Evolutionary conservation across 768 basidiomycete species (phyloP).

Genomic region (Lactarius psammicola): DNA sequence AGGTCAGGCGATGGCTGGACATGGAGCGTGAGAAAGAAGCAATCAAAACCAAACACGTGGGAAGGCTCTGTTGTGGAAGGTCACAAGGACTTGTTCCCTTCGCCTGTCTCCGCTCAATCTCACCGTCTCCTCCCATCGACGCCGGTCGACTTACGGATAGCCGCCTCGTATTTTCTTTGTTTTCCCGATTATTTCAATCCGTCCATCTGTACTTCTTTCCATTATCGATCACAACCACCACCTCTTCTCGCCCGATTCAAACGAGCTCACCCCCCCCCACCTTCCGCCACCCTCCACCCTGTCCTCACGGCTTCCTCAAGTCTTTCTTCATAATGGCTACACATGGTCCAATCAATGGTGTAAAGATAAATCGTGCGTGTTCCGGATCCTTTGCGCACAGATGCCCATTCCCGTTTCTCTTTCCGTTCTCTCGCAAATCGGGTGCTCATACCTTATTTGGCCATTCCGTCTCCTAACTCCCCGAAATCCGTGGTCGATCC

Average conservation of each 20-base stretch:
- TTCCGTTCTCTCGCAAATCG: constrained; percentile 33
- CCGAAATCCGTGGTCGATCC: constrained; percentile 14
- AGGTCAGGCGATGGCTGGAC: constrained; percentile 16
- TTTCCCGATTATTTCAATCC: constrained; percentile 13
- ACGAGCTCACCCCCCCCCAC: constrained; percentile 24
- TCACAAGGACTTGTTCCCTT: constrained; percentile 26
- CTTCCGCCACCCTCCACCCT: background rate
- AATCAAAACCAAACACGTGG: constrained; percentile 30
- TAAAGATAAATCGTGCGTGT: constrained; percentile 76
- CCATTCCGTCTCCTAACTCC: constrained; percentile 17
- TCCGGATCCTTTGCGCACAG: constrained; percentile 19
- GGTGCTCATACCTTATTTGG: constrained; percentile 33
- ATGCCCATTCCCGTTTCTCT: constrained; percentile 21
- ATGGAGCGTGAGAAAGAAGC: constrained; percentile 26
- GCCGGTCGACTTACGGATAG: constrained; percentile 11
- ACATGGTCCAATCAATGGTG: constrained; percentile 78
- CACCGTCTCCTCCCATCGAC: constrained; percentile 20
- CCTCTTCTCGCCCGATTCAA: constrained; percentile 11
- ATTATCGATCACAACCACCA: constrained; percentile 9
- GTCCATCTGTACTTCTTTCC: background rate
- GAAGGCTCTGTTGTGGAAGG: constrained; percentile 12
- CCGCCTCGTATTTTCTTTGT: constrained; percentile 15
- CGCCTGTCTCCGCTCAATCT: constrained; percentile 23
- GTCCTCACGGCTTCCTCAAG: constrained; percentile 10
- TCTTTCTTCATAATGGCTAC: constrained; percentile 48